Base-by-base conservation (phyloP, 1,284 basidiomycete species). In the Rhizoctonia solani region DNA sequence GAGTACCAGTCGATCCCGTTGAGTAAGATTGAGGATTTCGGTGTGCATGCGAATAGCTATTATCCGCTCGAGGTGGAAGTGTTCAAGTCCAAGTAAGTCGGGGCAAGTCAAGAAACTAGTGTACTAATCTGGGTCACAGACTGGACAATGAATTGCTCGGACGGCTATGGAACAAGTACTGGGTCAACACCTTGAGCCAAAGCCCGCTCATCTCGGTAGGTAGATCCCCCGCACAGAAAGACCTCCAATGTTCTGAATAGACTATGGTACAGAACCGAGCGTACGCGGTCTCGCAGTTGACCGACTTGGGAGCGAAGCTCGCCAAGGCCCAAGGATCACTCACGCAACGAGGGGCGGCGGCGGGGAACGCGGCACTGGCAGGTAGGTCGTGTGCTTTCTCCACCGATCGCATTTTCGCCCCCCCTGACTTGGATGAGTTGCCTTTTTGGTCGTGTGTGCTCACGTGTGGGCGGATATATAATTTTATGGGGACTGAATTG, bases 101-200 rank as follows among this genome's bases (percentile, higher is more conserved):
- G n/a, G 29, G n/a, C n/a, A n/a, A n/a, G n/a, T n/a, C n/a, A n/a
- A n/a, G n/a, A n/a, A n/a, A n/a, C 23, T 19, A 25, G 19, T 32
- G 11, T 32, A 16, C 23, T 2, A 6, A 30, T 30, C 41, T 34
- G 11, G 27, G 50, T n/a, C 25, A 5, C 14, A 65, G 59, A 67
- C 79, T 95, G 49, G 96, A 99, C 74, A 87, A 87, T 21, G 87
- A 94, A 73, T 79, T 99, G 13, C 82, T 99, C 30, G 91, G 91
- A 32, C 79, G 95, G 74, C 79, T 99, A 23, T 99, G 96, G 96
- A 98, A 99, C 81, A 98, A 98, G 79, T 99, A 99, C 74, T 99
- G 96, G 96, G 93, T 96, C 19, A 95, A 93, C 73, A 98, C 96
- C 0, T 82, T 99, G 32, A 92, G 90, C 74, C 92, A 95, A 74